Evolutionary conservation across 225 moss, liverwort and hornwort species (phyloP).

Genomic region (Anthoceros angustus): DNA sequence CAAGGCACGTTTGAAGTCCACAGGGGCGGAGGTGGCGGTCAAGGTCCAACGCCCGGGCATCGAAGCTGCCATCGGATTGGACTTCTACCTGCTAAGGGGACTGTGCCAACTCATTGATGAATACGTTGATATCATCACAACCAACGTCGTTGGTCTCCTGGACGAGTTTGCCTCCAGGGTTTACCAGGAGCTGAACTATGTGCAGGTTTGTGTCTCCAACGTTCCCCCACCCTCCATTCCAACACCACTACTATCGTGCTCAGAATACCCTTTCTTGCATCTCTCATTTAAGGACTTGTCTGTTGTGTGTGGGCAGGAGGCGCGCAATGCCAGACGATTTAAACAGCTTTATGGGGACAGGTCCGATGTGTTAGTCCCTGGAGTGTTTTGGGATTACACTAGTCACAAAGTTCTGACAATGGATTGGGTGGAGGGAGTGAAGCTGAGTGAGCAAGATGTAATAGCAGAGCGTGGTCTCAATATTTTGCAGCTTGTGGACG

Average conservation of each 20-base stretch:
- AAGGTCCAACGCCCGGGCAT: slow-evolving; percentile 90
- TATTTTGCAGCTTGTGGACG: slow-evolving; percentile 77
- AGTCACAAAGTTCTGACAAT: slow-evolving; percentile 79
- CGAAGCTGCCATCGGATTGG: slow-evolving; percentile 78
- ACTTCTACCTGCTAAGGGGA: slow-evolving; percentile 77
- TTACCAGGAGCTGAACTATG: slow-evolving; percentile 97
- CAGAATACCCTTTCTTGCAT: neutral
- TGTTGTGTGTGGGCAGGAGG: slow-evolving; percentile 40
- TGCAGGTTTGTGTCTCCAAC: slow-evolving; percentile 27
- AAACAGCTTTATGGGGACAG: slow-evolving; percentile 75
- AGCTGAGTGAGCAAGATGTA: slow-evolving; percentile 64
- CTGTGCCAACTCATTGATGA: slow-evolving; percentile 60
- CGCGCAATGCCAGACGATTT: slow-evolving; percentile 71
- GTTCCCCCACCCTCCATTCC: neutral
- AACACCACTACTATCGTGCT: neutral
- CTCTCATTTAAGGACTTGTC: neutral
- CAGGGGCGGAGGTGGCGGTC: slow-evolving; percentile 69
- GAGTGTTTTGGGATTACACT: slow-evolving; percentile 55
- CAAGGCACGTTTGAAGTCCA: slow-evolving; percentile 54
- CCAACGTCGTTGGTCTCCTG: slow-evolving; percentile 52
- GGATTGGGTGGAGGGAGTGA: slow-evolving; percentile 86
- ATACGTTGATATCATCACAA: slow-evolving; percentile 58
- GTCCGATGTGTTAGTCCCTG: slow-evolving; percentile 55
- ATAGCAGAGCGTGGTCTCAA: slow-evolving; percentile 78
- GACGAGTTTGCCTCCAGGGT: slow-evolving; percentile 81